These are phyloP conservation scores for Oryza meridionalis DNA, from an alignment of 176 grass and related monocot species.

Conservation along the genomic window DNA sequence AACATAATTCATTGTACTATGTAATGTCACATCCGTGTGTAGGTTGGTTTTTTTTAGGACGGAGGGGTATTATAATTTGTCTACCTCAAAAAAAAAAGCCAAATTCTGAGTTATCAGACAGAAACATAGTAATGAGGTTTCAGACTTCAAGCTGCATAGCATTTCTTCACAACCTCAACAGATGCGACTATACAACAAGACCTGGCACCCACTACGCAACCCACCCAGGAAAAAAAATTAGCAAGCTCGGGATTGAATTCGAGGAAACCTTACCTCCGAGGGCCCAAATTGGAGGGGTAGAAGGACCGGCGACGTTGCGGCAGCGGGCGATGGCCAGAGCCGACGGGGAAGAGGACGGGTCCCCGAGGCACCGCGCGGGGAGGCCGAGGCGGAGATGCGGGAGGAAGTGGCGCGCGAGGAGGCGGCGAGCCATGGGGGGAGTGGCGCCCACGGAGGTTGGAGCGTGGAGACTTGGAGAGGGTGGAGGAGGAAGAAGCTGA, in stretches of 20 bases:
- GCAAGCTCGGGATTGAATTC: neutral
- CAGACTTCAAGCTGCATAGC: conserved; percentile 17
- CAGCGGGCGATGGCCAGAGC: neutral
- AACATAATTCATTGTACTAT: neutral
- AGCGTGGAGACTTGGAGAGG: no score
- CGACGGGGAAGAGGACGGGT: neutral
- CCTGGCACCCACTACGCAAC: no score
- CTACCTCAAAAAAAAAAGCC: neutral
- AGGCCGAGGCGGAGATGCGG: conserved; percentile 39
- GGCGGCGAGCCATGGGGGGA: conserved; percentile 37
- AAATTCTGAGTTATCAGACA: neutral
- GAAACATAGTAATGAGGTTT: neutral
- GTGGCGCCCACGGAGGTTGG: no score
- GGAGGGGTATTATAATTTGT: neutral
- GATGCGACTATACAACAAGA: neutral
- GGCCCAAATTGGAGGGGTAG: neutral
- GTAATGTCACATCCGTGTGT: no score
- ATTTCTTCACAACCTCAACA: neutral
- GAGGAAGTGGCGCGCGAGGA: conserved; percentile 41
- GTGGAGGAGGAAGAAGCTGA: no score
- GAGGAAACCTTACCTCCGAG: conserved; percentile 33
- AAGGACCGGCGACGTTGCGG: neutral
- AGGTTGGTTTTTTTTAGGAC: no score
- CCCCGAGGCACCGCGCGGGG: neutral
- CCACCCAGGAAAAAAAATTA: neutral